phyloP scores from a whole-genome alignment of 192 early-diverging fungal genomes.

The Coemansia asiatica region DNA sequence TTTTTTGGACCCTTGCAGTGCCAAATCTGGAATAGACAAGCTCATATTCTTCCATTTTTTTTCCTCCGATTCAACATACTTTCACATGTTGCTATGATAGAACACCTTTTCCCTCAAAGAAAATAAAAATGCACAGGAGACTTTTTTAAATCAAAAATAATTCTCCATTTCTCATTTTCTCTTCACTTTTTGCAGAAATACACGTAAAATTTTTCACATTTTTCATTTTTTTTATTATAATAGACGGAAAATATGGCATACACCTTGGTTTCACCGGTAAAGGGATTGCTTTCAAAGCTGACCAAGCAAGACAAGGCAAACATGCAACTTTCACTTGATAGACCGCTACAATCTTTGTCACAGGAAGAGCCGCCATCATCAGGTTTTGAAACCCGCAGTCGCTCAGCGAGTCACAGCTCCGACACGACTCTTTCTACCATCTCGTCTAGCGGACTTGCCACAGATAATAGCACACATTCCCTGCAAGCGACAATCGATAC shows the following conservation, averaged over 20 bases:
- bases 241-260: no score
- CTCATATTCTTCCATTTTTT: no score
- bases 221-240: background rate
- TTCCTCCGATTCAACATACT: background rate
- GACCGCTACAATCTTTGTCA: no score
- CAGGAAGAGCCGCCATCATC: no score
- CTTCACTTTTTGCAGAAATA: background rate
- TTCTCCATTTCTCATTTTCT: background rate
- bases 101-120: background rate
- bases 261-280: background rate
- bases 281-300: no score
- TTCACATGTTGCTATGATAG: background rate
- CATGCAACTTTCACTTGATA: background rate
- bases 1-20: background rate
- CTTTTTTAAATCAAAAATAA: no score
- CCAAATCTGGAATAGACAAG: background rate
- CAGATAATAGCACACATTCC: background rate
- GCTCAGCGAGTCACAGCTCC: background rate
- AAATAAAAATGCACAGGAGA: no score
- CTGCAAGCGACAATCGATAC: slow-evolving; percentile 10
- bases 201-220: background rate
- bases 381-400: background rate
- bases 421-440: background rate
- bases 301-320: no score
- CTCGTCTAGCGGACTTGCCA: no score